phyloP scores from a whole-genome alignment of 768 basidiomycete genomes.

The Boletus patriciae region DNA sequence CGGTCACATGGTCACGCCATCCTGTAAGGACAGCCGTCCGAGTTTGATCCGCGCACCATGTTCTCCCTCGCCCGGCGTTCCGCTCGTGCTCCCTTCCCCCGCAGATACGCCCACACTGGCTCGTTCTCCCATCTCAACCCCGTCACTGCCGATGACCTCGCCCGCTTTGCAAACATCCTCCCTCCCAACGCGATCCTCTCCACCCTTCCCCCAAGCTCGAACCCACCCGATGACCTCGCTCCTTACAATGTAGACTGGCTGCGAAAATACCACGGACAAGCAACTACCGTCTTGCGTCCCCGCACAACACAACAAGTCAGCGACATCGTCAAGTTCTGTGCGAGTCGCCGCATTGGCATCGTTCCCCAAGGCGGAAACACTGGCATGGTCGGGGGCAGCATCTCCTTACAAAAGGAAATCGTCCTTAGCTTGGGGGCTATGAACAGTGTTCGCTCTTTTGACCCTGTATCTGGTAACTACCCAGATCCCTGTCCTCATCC shows the following conservation, averaged over 20 bases:
- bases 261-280: constrained; percentile 86
- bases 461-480: constrained; percentile 71
- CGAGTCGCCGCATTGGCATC: constrained; percentile 75
- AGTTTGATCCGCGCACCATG: background rate
- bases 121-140: constrained; percentile 41
- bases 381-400: constrained; percentile 93
- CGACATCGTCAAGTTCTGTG: constrained; percentile 85
- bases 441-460: constrained; percentile 78
- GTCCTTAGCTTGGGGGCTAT: constrained; percentile 83
- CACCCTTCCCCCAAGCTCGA: constrained; percentile 52
- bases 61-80: constrained; percentile 3
- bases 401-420: constrained; percentile 85
- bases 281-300: constrained; percentile 86
- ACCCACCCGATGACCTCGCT: constrained; percentile 63
- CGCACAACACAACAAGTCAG: constrained; percentile 86
- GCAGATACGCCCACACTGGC: constrained; percentile 20
- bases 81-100: background rate
- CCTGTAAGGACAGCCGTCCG: no score
- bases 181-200: constrained; percentile 65
- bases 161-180: constrained; percentile 66
- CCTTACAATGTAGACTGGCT: constrained; percentile 93
- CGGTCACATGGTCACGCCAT: constrained; percentile 10
- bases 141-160: constrained; percentile 58
- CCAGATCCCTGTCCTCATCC: background rate
- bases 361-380: constrained; percentile 99